Evolutionary conservation across 495 filamentous ascomycete genomes (phyloP).

Genomic region (Neurospora hispaniola): DNA sequence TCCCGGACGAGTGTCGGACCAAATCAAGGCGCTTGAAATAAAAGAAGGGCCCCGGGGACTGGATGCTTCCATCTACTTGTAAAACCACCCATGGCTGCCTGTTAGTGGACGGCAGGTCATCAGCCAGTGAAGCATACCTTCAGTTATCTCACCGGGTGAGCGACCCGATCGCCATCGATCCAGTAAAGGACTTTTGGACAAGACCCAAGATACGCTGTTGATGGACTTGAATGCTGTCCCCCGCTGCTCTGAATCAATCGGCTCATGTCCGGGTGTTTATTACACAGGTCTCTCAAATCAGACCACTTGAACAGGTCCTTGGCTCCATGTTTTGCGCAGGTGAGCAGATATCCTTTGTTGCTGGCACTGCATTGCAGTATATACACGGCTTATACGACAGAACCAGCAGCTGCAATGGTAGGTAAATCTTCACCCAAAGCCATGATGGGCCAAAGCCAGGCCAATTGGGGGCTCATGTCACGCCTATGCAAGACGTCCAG

Average conservation of each 20-base stretch:
- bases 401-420: neutral
- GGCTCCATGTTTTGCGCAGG: neutral
- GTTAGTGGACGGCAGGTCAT: neutral
- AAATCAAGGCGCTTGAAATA: neutral
- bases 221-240: neutral
- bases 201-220: neutral
- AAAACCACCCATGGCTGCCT: neutral
- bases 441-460: neutral
- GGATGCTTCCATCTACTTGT: neutral
- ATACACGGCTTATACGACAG: neutral
- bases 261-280: neutral
- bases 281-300: neutral
- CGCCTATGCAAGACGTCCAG: neutral
- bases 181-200: neutral
- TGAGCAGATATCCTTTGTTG: neutral
- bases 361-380: neutral
- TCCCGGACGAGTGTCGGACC: neutral
- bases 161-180: neutral
- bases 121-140: neutral
- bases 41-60: neutral
- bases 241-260: neutral
- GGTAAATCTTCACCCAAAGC: neutral
- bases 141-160: neutral
- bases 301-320: neutral
- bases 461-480: neutral